Conservation (phyloP, 2,329 filamentous ascomycete species). For the Catunica adiposa region DNA sequence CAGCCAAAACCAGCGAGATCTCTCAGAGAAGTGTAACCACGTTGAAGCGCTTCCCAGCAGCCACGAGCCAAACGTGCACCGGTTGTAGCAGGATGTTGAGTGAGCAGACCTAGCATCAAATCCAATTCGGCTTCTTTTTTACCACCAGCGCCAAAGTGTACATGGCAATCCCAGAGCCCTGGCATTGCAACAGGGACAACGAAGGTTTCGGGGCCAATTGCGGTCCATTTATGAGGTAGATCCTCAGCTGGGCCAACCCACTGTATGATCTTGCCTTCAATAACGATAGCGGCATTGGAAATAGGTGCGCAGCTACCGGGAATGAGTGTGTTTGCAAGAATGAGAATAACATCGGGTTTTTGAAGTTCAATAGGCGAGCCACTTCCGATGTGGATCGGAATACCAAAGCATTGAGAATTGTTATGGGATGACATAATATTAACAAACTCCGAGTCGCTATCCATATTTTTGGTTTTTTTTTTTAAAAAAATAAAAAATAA, state of each 20-base stretch:
- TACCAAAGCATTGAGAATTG: background rate
- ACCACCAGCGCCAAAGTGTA: constrained; percentile 28
- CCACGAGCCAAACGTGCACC: constrained; percentile 26
- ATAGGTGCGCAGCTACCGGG: constrained; percentile 24
- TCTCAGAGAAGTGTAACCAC: constrained; percentile 34
- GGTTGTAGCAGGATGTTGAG: constrained; percentile 20
- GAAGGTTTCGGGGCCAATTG: background rate
- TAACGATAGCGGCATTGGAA: constrained; percentile 22
- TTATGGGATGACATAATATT: background rate
- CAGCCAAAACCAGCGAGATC: constrained; percentile 32
- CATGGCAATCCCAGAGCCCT: constrained; percentile 37
- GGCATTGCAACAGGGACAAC: constrained; percentile 29
- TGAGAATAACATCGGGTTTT: constrained; percentile 17
- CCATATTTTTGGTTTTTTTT: background rate
- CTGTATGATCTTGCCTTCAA: constrained; percentile 23
- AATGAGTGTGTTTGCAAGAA: constrained; percentile 22
- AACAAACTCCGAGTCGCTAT: background rate
- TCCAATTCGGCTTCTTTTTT: constrained; percentile 15
- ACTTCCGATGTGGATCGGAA: background rate
- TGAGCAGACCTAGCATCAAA: constrained; percentile 17
- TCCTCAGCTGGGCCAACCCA: constrained; percentile 23
- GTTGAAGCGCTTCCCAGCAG: constrained; percentile 25
- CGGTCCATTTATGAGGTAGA: constrained; percentile 19
- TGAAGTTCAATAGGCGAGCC: background rate
- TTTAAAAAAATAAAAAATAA: too few relatives aligned